Conservation (phyloP, 2,329 filamentous ascomycete genomes). For the Diaporthe ampelina region DNA sequence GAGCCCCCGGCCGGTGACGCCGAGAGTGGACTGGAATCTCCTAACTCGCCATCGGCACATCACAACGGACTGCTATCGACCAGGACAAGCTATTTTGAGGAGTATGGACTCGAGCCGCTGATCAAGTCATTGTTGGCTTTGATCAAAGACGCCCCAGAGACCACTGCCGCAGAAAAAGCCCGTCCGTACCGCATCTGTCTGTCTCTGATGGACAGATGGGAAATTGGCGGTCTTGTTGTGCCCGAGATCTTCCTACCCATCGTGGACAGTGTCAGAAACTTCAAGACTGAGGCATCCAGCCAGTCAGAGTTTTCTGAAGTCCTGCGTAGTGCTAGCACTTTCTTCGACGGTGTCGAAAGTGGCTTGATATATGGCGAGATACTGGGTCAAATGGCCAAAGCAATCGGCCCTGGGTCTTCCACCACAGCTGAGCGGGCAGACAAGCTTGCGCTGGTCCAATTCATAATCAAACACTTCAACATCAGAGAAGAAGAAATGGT, state of each 20-base stretch:
- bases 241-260: conserved; percentile 90
- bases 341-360: conserved; percentile 98
- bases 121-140: conserved; percentile 79
- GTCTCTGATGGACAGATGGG: conserved; percentile 98
- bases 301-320: conserved; percentile 86
- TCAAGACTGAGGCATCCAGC: conserved; percentile 74
- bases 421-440: conserved; percentile 65
- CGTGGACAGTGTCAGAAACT: conserved; percentile 83
- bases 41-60: conserved; percentile 57
- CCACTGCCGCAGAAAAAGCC: conserved; percentile 76
- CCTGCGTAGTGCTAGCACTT: conserved; percentile 91
- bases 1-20: conserved; percentile 66
- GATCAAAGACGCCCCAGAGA: conserved; percentile 70
- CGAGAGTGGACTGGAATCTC: conserved; percentile 62
- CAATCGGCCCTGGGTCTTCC: conserved; percentile 64
- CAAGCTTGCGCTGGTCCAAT: conserved; percentile 81
- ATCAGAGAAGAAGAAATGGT: conserved; percentile 97
- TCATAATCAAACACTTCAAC: conserved; percentile 91
- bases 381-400: conserved; percentile 74
- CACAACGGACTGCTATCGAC: conserved; percentile 64
- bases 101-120: conserved; percentile 81
- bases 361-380: conserved; percentile 92
- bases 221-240: conserved; percentile 91
- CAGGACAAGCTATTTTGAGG: conserved; percentile 85
- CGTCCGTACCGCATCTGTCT: conserved; percentile 92